A percentile compares a stretch with the other conserved stretches of the same genome.
These are phyloP conservation scores for Zalaria obscura DNA, from an alignment of 2,329 filamentous ascomycete species.

Conservation along the genomic window DNA sequence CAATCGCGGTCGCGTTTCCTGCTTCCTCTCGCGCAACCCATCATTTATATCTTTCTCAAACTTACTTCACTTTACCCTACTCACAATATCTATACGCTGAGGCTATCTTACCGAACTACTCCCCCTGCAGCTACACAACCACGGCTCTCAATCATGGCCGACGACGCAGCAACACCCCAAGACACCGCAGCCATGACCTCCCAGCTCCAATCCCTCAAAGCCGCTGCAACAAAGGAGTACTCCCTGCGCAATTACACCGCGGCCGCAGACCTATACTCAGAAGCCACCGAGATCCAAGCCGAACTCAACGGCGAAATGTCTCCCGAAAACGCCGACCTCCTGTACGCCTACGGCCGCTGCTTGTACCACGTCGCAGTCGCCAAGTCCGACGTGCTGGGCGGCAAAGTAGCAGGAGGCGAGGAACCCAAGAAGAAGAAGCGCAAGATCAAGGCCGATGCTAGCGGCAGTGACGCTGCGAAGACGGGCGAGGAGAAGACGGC, in stretches of 20 bases:
- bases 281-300: conserved; percentile 79
- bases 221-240: conserved; percentile 73
- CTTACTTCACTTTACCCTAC: too few relatives aligned
- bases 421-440: conserved; percentile 36
- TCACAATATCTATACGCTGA: too few relatives aligned
- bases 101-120: too few relatives aligned
- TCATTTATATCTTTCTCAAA: too few relatives aligned
- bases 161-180: conserved; percentile 1
- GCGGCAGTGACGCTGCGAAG: conserved; percentile 16
- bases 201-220: conserved; percentile 64
- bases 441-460: conserved; percentile 17
- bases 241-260: conserved; percentile 77
- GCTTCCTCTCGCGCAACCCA: too few relatives aligned
- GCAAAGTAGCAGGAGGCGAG: conserved; percentile 51
- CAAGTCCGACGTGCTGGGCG: conserved; percentile 88
- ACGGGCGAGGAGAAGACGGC: conserved; percentile 24
- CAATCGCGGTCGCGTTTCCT: too few relatives aligned
- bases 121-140: not conserved
- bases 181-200: conserved; percentile 22
- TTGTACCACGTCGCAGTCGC: conserved; percentile 87
- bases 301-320: conserved; percentile 86
- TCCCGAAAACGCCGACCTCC: conserved; percentile 78
- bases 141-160: not conserved
- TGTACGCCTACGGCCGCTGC: conserved; percentile 88
- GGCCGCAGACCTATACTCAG: conserved; percentile 76